Conservation (phyloP, 495 filamentous ascomycete species). For the Podospora comata region DNA sequence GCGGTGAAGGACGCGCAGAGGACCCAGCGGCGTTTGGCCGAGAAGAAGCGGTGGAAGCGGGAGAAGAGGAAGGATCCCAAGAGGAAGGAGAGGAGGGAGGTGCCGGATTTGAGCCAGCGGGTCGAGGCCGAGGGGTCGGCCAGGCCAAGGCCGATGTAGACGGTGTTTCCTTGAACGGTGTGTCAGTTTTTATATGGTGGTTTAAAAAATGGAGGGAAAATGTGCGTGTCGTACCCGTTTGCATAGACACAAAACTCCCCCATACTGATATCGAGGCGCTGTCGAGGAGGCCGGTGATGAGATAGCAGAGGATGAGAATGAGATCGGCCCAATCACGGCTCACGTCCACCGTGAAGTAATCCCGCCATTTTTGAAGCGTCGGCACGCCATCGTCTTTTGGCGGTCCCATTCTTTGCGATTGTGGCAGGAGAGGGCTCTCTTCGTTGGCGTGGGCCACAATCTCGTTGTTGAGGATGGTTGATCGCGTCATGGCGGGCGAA, state of each 20-base stretch:
- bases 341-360: conserved; percentile 49
- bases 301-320: conserved; percentile 62
- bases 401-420: conserved; percentile 6
- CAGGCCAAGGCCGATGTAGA: conserved; percentile 68
- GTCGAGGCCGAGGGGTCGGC: conserved; percentile 50
- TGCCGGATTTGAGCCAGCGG: conserved; percentile 63
- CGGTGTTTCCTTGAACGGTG: conserved; percentile 55
- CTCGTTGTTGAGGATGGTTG: background rate
- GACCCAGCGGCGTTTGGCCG: conserved; percentile 57
- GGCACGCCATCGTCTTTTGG: conserved; percentile 14
- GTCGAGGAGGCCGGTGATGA: conserved; percentile 72
- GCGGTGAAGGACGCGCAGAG: conserved; percentile 57
- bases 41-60: conserved; percentile 57
- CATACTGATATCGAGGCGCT: conserved; percentile 68
- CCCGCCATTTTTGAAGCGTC: conserved; percentile 28
- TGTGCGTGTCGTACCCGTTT: conserved; percentile 52
- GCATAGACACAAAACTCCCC: conserved; percentile 77
- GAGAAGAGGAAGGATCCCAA: conserved; percentile 63
- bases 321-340: conserved; percentile 56
- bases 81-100: conserved; percentile 64
- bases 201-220: background rate
- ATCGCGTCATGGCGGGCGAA: background rate
- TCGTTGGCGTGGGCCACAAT: conserved; percentile 29
- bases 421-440: conserved; percentile 39
- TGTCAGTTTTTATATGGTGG: background rate